These are phyloP conservation scores for Stemphylium beticola DNA, from an alignment of 2,329 filamentous ascomycete species.

Conservation along the genomic window DNA sequence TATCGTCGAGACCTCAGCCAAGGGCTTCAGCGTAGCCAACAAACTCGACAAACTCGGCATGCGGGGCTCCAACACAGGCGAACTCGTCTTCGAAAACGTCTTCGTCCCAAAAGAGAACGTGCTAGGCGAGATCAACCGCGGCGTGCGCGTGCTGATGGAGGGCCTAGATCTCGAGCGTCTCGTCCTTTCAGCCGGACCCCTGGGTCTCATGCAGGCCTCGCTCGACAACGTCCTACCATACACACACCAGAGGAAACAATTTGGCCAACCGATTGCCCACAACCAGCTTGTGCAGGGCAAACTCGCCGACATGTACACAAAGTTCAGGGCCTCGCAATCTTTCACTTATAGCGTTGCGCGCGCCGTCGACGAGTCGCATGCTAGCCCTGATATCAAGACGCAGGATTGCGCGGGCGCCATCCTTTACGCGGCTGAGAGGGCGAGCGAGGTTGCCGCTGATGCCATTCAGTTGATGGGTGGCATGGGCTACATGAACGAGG, in stretches of 20 bases:
- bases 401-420: conserved; percentile 96
- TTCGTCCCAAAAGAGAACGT: conserved; percentile 86
- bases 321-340: conserved; percentile 79
- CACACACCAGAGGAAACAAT: conserved; percentile 87
- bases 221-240: conserved; percentile 89
- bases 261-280: conserved; percentile 82
- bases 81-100: conserved; percentile 87
- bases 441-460: conserved; percentile 84
- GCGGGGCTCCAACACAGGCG: conserved; percentile 95
- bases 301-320: conserved; percentile 97
- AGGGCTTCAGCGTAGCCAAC: conserved; percentile 83
- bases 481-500: conserved; percentile 96
- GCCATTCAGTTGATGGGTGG: conserved; percentile 92
- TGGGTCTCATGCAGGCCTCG: conserved; percentile 93
- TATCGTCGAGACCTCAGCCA: conserved; percentile 72
- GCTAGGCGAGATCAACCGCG: conserved; percentile 78
- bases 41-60: conserved; percentile 99
- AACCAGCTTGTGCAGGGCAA: conserved; percentile 94
- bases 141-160: conserved; percentile 93
- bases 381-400: conserved; percentile 70
- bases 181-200: conserved; percentile 85
- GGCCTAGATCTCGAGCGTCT: conserved; percentile 92
- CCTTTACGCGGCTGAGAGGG: conserved; percentile 88
- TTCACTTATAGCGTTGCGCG: conserved; percentile 88
- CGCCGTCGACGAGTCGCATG: conserved; percentile 66